phyloP scores from a whole-genome alignment of 2,329 filamentous ascomycete genomes.

The Orbilia blumenaviensis region DNA sequence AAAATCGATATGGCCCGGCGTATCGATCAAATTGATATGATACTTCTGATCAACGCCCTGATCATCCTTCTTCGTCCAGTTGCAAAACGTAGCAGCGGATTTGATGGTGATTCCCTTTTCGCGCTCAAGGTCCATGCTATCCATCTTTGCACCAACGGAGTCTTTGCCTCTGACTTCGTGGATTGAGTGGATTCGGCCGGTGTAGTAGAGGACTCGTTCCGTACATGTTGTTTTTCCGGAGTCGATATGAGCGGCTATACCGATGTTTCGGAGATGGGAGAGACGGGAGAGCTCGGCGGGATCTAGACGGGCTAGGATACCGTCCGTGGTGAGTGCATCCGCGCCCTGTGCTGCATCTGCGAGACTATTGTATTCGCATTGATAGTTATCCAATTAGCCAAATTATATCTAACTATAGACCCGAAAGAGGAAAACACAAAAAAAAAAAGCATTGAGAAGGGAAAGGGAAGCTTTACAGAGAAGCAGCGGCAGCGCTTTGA shows the following conservation, averaged over 20 bases:
- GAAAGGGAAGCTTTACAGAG: constrained; percentile 12
- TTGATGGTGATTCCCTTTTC: constrained; percentile 99
- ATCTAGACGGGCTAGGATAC: constrained; percentile 80
- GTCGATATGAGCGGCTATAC: constrained; percentile 98
- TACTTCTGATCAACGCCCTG: constrained; percentile 87
- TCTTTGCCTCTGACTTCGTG: constrained; percentile 97
- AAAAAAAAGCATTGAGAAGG: neutral
- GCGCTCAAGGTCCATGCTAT: constrained; percentile 98
- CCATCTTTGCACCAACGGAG: constrained; percentile 97
- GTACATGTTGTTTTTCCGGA: constrained; percentile 97
- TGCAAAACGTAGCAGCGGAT: constrained; percentile 95
- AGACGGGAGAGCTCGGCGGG: constrained; percentile 80
- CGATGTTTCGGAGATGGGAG: constrained; percentile 89
- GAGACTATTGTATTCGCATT: constrained; percentile 13
- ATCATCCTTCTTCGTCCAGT: constrained; percentile 85
- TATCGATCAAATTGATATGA: constrained; percentile 98
- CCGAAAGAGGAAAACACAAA: neutral
- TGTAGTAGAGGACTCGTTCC: constrained; percentile 97
- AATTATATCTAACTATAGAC: neutral
- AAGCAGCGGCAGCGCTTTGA: constrained; percentile 36
- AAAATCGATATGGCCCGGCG: constrained; percentile 97
- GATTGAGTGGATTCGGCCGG: constrained; percentile 86
- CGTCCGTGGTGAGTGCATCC: constrained; percentile 67
- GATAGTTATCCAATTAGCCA: neutral
- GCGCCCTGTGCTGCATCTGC: constrained; percentile 42